Evolutionary conservation across 2,329 filamentous ascomycete genomes (phyloP).

Genomic region (Lasiodiplodia sp.): DNA sequence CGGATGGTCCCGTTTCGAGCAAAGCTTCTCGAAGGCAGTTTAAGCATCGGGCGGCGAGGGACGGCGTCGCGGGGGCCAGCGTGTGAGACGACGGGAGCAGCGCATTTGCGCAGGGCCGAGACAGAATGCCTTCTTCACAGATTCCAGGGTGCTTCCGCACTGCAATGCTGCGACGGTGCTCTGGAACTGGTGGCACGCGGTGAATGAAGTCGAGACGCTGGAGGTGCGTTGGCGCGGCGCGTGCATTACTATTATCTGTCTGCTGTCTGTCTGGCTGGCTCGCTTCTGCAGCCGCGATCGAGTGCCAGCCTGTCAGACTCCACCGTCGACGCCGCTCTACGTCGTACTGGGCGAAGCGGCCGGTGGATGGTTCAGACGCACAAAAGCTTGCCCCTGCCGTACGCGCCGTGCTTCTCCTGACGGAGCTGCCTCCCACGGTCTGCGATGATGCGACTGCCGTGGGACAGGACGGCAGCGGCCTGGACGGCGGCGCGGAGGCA

Average conservation of each 20-base stretch:
- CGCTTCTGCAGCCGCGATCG: constrained; percentile 14
- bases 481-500: not conserved
- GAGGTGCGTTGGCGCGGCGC: constrained; percentile 24
- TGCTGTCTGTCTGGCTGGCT: not conserved
- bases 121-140: constrained; percentile 19
- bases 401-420: constrained; percentile 3
- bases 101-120: constrained; percentile 19
- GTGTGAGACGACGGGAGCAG: constrained; percentile 21
- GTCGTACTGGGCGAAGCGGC: not conserved
- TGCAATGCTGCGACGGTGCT: constrained; percentile 14
- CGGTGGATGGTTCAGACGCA: constrained; percentile 1
- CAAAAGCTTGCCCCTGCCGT: constrained; percentile 5
- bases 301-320: constrained; percentile 23
- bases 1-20: constrained; percentile 9
- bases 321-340: not conserved
- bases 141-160: constrained; percentile 6
- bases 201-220: constrained; percentile 17
- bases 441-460: not conserved
- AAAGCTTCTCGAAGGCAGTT: not conserved
- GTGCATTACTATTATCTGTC: constrained; percentile 16
- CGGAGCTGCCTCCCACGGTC: not conserved
- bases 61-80: not conserved
- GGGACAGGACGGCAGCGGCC: not conserved
- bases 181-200: constrained; percentile 8
- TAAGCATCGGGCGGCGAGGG: constrained; percentile 2